Evolutionary conservation across 305 asterid species (phyloP).

Genomic region (Withania somnifera): DNA sequence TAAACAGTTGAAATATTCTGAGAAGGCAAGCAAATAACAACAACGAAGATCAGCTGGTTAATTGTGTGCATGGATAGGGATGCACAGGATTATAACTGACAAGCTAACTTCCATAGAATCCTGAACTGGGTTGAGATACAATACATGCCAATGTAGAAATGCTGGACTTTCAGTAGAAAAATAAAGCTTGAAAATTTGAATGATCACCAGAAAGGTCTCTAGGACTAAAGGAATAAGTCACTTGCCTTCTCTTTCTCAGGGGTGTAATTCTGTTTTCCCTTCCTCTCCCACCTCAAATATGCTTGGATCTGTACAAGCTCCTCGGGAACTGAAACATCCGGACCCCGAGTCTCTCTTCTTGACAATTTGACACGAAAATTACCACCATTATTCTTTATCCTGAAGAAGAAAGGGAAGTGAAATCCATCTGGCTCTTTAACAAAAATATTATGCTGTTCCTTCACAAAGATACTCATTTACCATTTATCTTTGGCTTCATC

Average conservation of each 20-base stretch:
- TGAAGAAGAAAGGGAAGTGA: constrained; percentile 12
- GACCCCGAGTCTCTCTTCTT: constrained; percentile 26
- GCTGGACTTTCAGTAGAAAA: background rate
- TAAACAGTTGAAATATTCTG: background rate
- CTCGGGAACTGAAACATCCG: constrained; percentile 67
- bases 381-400: constrained; percentile 84
- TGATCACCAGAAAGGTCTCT: background rate
- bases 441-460: background rate
- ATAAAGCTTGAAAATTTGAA: background rate
- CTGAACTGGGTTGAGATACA: background rate
- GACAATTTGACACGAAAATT: constrained; percentile 63
- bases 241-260: constrained; percentile 83
- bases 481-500: constrained; percentile 82
- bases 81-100: background rate
- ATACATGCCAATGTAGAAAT: background rate
- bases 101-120: background rate
- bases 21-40: background rate
- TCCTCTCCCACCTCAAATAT: constrained; percentile 94
- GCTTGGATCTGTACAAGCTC: constrained; percentile 97
- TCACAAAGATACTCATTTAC: constrained; percentile 25
- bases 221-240: constrained; percentile 11
- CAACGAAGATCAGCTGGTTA: background rate
- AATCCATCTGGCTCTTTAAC: background rate
- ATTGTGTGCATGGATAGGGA: background rate
- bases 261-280: constrained; percentile 72